These are phyloP conservation scores for Thelephora aurantiotincta DNA, from an alignment of 768 basidiomycete species.

Conservation along the genomic window DNA sequence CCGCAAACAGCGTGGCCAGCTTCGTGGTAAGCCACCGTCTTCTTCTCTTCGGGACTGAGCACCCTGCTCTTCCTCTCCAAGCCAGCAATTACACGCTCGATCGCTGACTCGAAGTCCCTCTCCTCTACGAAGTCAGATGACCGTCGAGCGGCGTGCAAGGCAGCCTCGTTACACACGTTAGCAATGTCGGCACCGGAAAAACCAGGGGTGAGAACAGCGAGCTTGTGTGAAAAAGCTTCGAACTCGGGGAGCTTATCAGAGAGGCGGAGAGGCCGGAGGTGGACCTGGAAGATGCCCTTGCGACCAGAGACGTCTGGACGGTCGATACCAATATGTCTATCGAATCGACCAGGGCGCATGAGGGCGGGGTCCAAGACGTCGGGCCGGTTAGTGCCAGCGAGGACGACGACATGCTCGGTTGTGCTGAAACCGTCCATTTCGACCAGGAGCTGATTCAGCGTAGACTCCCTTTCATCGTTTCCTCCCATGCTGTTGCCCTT, in stretches of 20 bases:
- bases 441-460: slow-evolving; percentile 92
- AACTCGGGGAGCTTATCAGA: slow-evolving; percentile 34
- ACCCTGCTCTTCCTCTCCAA: slow-evolving; percentile 92
- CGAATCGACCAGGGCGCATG: slow-evolving; percentile 95
- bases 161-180: slow-evolving; percentile 97
- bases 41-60: slow-evolving; percentile 92
- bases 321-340: slow-evolving; percentile 91
- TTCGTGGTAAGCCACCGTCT: slow-evolving; percentile 97
- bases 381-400: slow-evolving; percentile 93
- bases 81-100: slow-evolving; percentile 95
- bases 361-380: slow-evolving; percentile 94
- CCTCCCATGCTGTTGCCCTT: slow-evolving; percentile 71
- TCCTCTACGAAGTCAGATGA: slow-evolving; percentile 67
- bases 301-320: slow-evolving; percentile 90
- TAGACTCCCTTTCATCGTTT: slow-evolving; percentile 96
- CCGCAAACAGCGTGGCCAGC: slow-evolving; percentile 97
- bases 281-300: slow-evolving; percentile 87
- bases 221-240: slow-evolving; percentile 68
- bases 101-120: slow-evolving; percentile 89
- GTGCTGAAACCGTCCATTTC: slow-evolving; percentile 99
- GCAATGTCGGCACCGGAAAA: slow-evolving; percentile 99
- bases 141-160: slow-evolving; percentile 84
- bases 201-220: slow-evolving; percentile 92
- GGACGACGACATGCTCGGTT: slow-evolving; percentile 90
- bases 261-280: slow-evolving; percentile 74